Evolutionary conservation across 2,329 filamentous ascomycete species (phyloP), one percentile per base, ranked within the genome.

Genomic region (Sodiomyces alkalinus): DNA sequence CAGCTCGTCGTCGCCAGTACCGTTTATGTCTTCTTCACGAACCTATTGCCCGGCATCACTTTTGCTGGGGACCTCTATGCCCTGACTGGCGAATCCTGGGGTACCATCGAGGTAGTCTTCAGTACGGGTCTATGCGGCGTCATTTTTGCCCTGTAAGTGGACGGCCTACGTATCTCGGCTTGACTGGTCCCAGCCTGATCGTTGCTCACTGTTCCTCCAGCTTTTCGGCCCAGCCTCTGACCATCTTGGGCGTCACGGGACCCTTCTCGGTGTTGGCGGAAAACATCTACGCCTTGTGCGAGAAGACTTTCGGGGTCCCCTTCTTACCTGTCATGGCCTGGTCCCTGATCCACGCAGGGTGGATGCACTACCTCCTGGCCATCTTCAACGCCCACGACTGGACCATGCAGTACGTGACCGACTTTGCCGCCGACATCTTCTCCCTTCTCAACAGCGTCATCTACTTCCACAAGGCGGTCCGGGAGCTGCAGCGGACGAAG

Each of bases 401-500:
- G 67, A 77, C 72, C 0, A 78, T 77, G 73, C 60, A 67, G 39
- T 77, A 77, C 46, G 73, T 78, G 27, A 78, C 73, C 3, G 69
- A 64, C 13, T 77, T 76, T 45, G 72, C 62, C 34, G 71, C 67
- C 23, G 73, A 77, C 43, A 73, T 77, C 30, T 77, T 77, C 44
- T 72, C 69, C 3, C 56, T 78, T 7, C 52, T 77, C 17, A 77
- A 77, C 47, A 73, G 68, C 39, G 63, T 77, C 33, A 76, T 77
- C 38, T 78, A 77, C 48, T 74, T 78, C 41, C 65, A 75, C 47
- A 77, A 77, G 47, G 70, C 71, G 2, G 59, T 72, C 19, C 68
- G 75, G 42, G 73, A 77, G 43, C 53, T 77, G 3, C 53, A 74
- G 46, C 58, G 71, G 26, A 70, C 65, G 4, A 69, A 74, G 33